Evolutionary conservation across 257 asterid genomes (phyloP).

Genomic region (Gynochthodes officinalis): DNA sequence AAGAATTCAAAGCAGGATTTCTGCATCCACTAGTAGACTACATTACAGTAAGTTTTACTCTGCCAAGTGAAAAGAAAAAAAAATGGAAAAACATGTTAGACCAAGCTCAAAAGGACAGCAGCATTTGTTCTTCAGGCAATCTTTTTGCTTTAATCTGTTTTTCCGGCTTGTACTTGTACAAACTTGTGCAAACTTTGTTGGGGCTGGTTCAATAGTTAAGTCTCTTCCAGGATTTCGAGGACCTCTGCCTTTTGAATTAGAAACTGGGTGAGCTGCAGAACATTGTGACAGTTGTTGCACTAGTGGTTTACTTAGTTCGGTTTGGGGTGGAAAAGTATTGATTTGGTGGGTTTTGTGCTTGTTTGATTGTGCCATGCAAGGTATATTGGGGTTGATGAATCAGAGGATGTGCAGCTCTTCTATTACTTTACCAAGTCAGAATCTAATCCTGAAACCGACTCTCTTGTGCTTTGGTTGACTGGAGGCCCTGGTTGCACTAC

Average conservation of each 20-base stretch:
- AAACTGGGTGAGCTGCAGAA: conserved; percentile 24
- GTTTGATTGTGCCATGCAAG: conserved; percentile 6
- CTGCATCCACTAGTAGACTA: background rate
- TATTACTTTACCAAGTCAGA: conserved; percentile 20
- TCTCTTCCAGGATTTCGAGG: conserved; percentile 31
- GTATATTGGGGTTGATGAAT: conserved; percentile 24
- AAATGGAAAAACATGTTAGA: background rate
- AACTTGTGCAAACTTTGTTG: background rate
- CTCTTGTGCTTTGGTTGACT: conserved; percentile 23
- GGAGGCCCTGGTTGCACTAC: conserved; percentile 26
- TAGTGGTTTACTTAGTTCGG: background rate
- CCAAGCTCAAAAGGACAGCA: background rate
- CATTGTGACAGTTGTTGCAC: background rate
- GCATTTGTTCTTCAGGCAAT: background rate
- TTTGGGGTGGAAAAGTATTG: background rate
- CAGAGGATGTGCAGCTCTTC: conserved; percentile 29
- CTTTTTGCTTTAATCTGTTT: conserved; percentile 4
- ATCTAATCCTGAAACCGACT: conserved; percentile 16
- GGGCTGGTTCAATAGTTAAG: conserved; percentile 18
- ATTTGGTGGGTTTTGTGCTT: background rate
- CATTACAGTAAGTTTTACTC: background rate
- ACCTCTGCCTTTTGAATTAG: conserved; percentile 27
- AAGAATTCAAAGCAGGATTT: background rate
- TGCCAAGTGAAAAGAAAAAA: background rate
- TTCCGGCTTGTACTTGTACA: background rate